Evolutionary conservation across 805 yeast genomes (phyloP).

Genomic region (Ogataea henricii): DNA sequence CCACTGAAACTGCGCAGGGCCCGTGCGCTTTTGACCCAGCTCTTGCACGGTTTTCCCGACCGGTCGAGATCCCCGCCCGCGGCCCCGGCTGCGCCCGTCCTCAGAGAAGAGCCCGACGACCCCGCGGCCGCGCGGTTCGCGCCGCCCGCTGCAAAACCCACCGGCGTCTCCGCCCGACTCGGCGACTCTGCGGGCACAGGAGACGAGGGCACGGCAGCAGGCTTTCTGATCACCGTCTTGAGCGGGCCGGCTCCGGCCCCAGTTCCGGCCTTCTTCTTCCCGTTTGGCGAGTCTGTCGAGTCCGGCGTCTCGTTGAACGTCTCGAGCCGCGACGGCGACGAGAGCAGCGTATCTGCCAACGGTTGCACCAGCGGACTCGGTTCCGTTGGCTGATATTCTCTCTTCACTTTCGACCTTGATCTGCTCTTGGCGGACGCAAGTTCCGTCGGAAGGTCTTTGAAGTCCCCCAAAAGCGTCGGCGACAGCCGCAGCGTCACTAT

Average conservation of each 20-base stretch:
- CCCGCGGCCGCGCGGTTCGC: slow-evolving; percentile 5
- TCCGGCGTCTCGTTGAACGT: slow-evolving; percentile 9
- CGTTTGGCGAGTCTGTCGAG: slow-evolving; percentile 4
- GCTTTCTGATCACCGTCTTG: slow-evolving; percentile 4
- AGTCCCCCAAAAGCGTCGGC: slow-evolving; percentile 12
- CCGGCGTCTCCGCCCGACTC: slow-evolving; percentile 25
- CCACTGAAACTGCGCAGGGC: slow-evolving; percentile 33
- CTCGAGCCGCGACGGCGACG: slow-evolving; percentile 11
- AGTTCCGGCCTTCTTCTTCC: slow-evolving; percentile 3
- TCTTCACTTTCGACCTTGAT: slow-evolving; percentile 12
- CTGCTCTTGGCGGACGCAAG: slow-evolving; percentile 7
- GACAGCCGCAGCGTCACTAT: slow-evolving; percentile 20
- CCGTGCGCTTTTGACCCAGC: slow-evolving; percentile 21
- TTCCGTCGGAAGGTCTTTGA: slow-evolving; percentile 15
- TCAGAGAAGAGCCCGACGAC: slow-evolving; percentile 6
- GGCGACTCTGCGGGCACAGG: slow-evolving; percentile 23
- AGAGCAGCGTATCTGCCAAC: slow-evolving; percentile 8
- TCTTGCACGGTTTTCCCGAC: slow-evolving; percentile 21
- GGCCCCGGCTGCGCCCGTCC: slow-evolving; percentile 32
- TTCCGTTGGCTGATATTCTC: slow-evolving; percentile 14
- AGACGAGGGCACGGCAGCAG: slow-evolving; percentile 15
- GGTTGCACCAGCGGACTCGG: slow-evolving; percentile 19
- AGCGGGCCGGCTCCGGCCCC: slow-evolving; percentile 1
- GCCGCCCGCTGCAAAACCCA: slow-evolving; percentile 3
- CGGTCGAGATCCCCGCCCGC: slow-evolving; percentile 30